Percentiles rank a stretch among this genome's conserved stretches.
phyloP scores from a whole-genome alignment of 192 early-diverging fungal species.

The Entomortierella beljakovae region DNA sequence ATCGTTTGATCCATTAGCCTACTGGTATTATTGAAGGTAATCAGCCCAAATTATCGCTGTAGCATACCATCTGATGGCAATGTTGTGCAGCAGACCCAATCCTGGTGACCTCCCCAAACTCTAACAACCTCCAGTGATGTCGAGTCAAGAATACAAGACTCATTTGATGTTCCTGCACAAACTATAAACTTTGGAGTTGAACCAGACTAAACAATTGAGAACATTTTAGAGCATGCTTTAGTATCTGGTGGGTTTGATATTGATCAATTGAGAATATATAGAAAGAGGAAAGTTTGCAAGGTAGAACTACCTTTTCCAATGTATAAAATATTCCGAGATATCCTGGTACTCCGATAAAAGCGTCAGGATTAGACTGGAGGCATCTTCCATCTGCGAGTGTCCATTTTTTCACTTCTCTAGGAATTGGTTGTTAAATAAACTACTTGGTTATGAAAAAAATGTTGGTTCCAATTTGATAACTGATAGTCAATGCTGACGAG shows the following conservation, averaged over 20 bases:
- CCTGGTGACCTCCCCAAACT: slow-evolving; percentile 68
- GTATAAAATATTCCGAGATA: slow-evolving; percentile 57
- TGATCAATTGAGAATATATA: background rate
- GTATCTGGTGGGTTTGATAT: background rate
- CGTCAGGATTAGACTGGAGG: slow-evolving; percentile 53
- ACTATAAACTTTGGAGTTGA: slow-evolving; percentile 59
- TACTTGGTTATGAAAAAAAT: slow-evolving; percentile 1
- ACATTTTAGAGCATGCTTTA: background rate
- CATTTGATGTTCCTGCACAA: slow-evolving; percentile 64
- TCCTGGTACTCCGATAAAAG: slow-evolving; percentile 60
- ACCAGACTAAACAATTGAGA: slow-evolving; percentile 10
- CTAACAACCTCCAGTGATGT: slow-evolving; percentile 65
- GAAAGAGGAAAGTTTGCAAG: background rate
- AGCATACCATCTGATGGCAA: slow-evolving; percentile 61
- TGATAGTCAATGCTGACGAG: no score
- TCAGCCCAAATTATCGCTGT: background rate
- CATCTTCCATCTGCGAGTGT: slow-evolving; percentile 65
- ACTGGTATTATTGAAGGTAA: no score
- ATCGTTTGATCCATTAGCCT: no score
- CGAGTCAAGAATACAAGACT: slow-evolving; percentile 63
- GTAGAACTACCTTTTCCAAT: slow-evolving; percentile 27
- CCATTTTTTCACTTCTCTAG: slow-evolving; percentile 62
- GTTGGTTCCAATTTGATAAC: background rate
- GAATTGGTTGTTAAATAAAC: background rate
- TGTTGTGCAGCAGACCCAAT: slow-evolving; percentile 66